Evolutionary conservation across 768 basidiomycete genomes (phyloP), one percentile per base, ranked within the genome.

Genomic region (Aureoboletus auriporus): DNA sequence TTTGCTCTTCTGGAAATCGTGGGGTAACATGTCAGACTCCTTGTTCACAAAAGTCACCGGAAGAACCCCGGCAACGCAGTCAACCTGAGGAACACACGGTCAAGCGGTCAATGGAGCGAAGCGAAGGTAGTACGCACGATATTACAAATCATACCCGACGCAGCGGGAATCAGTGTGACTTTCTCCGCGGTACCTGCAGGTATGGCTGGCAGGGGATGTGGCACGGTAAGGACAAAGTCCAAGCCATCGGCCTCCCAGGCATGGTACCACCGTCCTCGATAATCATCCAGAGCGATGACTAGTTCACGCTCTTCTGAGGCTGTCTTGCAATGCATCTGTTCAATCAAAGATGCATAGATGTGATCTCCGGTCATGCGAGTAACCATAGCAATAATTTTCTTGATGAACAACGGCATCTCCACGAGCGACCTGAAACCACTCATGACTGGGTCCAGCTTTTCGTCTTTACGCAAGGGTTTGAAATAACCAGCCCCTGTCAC

Each of bases 1-100:
- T 6, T 53, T 13, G 20, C 56, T 60, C 33, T 47, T 38, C n/a
- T 42, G 46, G 50, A 76, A 73, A 16, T 39, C 46, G 1, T 55
- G 46, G 1, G 64, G 56, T 9, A 80, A 57, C 4, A 56, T 61
- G 51, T 85, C 82, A 8, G 65, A 46, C 3, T 58, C 51, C n/a
- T 65, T 57, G 50, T 78, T 63, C 39, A 84, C 81, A 29, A 70
- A 70, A 0, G 78, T 78, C 38, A 85, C 68, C 0, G 84, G 84
- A 36, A 84, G 64, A 6, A 82, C 75, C n/a, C 81, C 79, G 2
- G 79, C 80, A 20, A 74, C 63, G 50, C 75, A 78, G 56, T 85
- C 82, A 23, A 82, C 65, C 77, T 77, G 44, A 13, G 23, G 13
- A 31, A 37, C 14, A 26, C 23, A 13, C 5, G 14, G 36, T 44